Evolutionary conservation across 2,329 filamentous ascomycete genomes (phyloP).

Genomic region (Phyllosticta ampelicida): DNA sequence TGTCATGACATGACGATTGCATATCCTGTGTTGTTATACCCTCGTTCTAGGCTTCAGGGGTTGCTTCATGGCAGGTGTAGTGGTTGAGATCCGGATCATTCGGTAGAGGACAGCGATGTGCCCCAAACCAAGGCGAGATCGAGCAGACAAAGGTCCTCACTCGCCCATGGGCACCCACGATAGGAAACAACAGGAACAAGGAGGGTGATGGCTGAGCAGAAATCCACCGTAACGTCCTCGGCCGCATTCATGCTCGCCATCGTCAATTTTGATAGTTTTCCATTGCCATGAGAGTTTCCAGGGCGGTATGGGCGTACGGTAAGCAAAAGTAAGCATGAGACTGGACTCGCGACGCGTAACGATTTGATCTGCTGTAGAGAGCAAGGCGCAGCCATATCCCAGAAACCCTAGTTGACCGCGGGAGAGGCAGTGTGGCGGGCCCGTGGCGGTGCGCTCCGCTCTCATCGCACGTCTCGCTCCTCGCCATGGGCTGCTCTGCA

Average conservation of each 20-base stretch:
- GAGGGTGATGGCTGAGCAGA: background rate
- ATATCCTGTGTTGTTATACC: background rate
- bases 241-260: background rate
- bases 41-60: background rate
- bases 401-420: background rate
- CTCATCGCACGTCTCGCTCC: background rate
- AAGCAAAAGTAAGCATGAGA: background rate
- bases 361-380: background rate
- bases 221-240: background rate
- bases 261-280: background rate
- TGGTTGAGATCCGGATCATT: background rate
- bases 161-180: background rate
- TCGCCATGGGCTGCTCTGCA: background rate
- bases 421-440: background rate
- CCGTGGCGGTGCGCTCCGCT: background rate
- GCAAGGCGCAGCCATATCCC: background rate
- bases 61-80: background rate
- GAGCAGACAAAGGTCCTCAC: background rate
- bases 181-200: background rate
- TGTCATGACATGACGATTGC: constrained; percentile 7
- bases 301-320: background rate
- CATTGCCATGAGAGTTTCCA: background rate
- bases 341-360: background rate
- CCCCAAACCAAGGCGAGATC: background rate
- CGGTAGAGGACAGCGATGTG: background rate